Evolutionary conservation across 371 early-diverging fungal genomes (phyloP).

Genomic region (Mucor velutinosus): DNA sequence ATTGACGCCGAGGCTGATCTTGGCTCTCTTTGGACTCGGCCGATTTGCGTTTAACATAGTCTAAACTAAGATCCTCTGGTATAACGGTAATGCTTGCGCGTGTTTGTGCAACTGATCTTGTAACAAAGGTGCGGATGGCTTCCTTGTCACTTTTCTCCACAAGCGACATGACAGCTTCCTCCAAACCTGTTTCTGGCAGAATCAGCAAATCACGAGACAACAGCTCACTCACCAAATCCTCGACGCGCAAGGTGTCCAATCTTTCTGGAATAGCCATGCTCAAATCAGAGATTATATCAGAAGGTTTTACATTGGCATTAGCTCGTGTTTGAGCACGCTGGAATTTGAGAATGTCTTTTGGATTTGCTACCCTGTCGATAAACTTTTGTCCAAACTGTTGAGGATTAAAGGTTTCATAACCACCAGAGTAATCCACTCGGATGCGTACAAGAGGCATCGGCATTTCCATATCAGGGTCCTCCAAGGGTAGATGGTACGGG

Average conservation of each 20-base stretch:
- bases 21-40: constrained; percentile 14
- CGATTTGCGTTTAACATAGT: constrained; percentile 20
- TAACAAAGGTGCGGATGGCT: constrained; percentile 64
- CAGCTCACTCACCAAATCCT: constrained; percentile 76
- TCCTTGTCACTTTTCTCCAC: constrained; percentile 92
- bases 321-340: constrained; percentile 26
- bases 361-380: constrained; percentile 91
- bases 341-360: constrained; percentile 89
- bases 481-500: constrained; percentile 6
- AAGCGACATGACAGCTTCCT: constrained; percentile 75
- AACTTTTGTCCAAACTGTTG: constrained; percentile 85
- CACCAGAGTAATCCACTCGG: constrained; percentile 86
- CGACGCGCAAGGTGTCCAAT: constrained; percentile 69
- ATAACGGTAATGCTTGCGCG: background rate
- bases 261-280: constrained; percentile 55
- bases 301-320: background rate
- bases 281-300: constrained; percentile 25
- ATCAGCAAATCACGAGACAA: constrained; percentile 70
- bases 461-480: constrained; percentile 27
- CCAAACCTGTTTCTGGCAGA: constrained; percentile 79
- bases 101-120: constrained; percentile 11
- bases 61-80: constrained; percentile 15
- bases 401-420: constrained; percentile 81
- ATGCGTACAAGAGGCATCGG: constrained; percentile 82
- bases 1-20: constrained; percentile 5